A percentile compares a stretch with the other conserved stretches of the same genome.
phyloP scores from a whole-genome alignment of 164 flowering plant genomes.

The Stephania yunnanensis region DNA sequence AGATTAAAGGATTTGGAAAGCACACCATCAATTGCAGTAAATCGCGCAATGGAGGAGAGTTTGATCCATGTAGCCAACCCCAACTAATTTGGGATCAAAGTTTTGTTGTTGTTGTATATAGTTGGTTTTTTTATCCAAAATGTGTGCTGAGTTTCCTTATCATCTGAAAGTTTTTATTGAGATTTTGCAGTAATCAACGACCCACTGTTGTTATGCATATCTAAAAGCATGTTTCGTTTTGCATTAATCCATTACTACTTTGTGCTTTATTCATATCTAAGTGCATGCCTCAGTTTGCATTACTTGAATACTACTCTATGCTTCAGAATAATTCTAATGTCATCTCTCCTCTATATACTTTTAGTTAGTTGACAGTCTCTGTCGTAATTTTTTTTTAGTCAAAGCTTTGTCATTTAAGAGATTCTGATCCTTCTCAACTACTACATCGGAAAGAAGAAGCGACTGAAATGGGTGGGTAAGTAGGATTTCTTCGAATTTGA shows the following conservation, averaged over 20 bases:
- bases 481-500: slow-evolving; percentile 8
- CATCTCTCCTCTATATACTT: neutral
- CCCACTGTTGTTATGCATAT: no score
- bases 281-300: neutral
- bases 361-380: neutral
- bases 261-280: neutral
- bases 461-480: slow-evolving; percentile 96
- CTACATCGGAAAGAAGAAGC: slow-evolving; percentile 64
- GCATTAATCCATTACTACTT: no score
- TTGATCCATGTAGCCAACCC: no score
- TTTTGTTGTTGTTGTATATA: no score
- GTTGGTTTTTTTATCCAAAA: neutral
- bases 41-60: no score
- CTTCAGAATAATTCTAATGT: neutral
- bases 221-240: no score
- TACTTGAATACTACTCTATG: neutral
- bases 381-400: slow-evolving; percentile 40
- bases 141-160: neutral
- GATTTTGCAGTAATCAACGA: no score
- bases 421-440: slow-evolving; percentile 42
- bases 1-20: no score
- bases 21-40: no score
- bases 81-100: no score
- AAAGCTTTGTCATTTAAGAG: slow-evolving; percentile 59
- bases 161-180: neutral